A percentile compares a stretch with the other conserved stretches of the same genome.
Evolutionary conservation across 1,284 basidiomycete species (phyloP).

Genomic region (Takashimella koratensis): DNA sequence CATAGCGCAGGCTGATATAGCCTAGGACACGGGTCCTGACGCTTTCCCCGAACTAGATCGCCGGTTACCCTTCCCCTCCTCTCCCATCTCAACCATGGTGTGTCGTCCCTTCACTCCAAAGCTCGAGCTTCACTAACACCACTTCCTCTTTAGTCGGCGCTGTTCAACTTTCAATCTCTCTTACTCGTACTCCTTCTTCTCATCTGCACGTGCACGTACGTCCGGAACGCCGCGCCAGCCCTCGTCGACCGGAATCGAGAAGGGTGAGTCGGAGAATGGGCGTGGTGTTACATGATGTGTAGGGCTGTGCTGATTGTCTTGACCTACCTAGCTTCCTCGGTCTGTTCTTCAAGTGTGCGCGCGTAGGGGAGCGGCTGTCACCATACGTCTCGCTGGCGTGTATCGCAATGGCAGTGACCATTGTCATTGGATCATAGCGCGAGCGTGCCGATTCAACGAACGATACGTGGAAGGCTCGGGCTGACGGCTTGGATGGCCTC

Average conservation of each 20-base stretch:
- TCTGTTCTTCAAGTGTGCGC: conserved; percentile 86
- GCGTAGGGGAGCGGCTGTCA: conserved; percentile 81
- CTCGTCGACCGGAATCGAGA: conserved; percentile 91
- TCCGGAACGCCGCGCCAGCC: conserved; percentile 81
- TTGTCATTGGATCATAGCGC: conserved; percentile 52
- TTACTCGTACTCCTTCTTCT: conserved; percentile 87
- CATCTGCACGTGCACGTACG: conserved; percentile 97
- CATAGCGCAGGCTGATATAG: too few relatives aligned
- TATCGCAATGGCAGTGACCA: conserved; percentile 69
- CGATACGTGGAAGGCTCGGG: too few relatives aligned
- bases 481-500: too few relatives aligned
- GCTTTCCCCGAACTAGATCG: too few relatives aligned
- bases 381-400: conserved; percentile 79
- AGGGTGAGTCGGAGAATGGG: conserved; percentile 73
- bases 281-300: not conserved
- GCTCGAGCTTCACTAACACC: too few relatives aligned
- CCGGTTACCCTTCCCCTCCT: too few relatives aligned
- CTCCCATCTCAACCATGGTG: too few relatives aligned
- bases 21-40: too few relatives aligned
- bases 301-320: not conserved
- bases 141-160: conserved; percentile 94
- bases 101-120: too few relatives aligned
- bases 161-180: conserved; percentile 97
- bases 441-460: too few relatives aligned
- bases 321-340: conserved; percentile 66